phyloP scores from a whole-genome alignment of 805 yeast genomes.

The Candida quercuum region DNA sequence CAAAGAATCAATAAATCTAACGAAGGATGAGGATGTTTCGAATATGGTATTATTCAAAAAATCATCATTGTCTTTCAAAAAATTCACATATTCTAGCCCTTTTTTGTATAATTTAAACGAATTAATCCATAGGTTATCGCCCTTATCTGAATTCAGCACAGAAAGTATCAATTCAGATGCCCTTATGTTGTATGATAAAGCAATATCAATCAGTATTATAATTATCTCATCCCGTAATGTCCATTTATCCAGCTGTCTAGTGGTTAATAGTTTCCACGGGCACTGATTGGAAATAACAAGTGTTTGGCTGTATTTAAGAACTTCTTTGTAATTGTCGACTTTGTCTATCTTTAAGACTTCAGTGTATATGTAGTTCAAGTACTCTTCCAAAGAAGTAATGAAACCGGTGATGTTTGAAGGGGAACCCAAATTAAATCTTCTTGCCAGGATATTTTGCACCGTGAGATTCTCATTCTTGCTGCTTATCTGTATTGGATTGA shows the following conservation, averaged over 20 bases:
- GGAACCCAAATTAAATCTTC: slow-evolving; percentile 2
- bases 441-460: slow-evolving; percentile 3
- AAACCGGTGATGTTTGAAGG: slow-evolving; percentile 2
- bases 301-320: background rate
- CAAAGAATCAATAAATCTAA: slow-evolving; percentile 7
- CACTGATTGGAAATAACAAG: no score
- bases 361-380: slow-evolving; percentile 5
- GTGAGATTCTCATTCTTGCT: background rate
- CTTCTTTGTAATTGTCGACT: background rate
- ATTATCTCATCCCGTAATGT: slow-evolving; percentile 15
- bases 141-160: no score
- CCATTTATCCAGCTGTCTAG: slow-evolving; percentile 9
- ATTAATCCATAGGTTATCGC: slow-evolving; percentile 14
- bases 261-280: slow-evolving; percentile 16
- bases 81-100: slow-evolving; percentile 13
- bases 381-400: slow-evolving; percentile 9
- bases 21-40: slow-evolving; percentile 10
- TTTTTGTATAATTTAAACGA: slow-evolving; percentile 16
- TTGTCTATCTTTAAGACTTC: background rate
- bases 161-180: slow-evolving; percentile 9
- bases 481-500: background rate
- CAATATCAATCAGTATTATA: slow-evolving; percentile 9
- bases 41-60: background rate
- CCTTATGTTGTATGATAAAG: slow-evolving; percentile 8
- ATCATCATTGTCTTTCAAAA: slow-evolving; percentile 1